Base-by-base conservation (phyloP, 2,329 filamentous ascomycete species). In the Tolypocladium ovalisporum region DNA sequence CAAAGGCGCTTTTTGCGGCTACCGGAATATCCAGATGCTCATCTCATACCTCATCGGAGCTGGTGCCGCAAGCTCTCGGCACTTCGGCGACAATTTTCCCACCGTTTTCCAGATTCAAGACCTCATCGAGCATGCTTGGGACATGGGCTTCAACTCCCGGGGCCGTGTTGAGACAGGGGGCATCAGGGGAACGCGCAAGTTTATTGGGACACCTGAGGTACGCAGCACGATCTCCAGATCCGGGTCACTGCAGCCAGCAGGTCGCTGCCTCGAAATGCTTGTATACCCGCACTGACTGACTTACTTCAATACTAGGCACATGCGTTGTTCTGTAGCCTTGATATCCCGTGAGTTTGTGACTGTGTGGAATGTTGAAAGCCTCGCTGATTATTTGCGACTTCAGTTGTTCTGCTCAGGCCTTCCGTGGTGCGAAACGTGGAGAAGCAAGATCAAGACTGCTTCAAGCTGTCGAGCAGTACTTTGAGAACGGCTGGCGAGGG, bases 21-120 rank as follows among this genome's bases (percentile, higher is more conserved):
- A 97, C 69, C 83, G 93, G 44, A 97, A 96, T 67, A 95, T 96
- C 36, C 94, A 97, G 69, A 95, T 95, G 85, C 72, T 97, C 63
- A 76, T 87, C 17, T 93, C 91, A 0, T 92, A 90, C 68, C 83
- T 97, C 24, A 82, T 86, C 58, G 81, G 79, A 10, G 74, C 82
- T 1, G 70, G 75, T 42, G 76, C 76, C 15, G 71, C 76, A 15
- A 89, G 88, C 0, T 71, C 80, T 59, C 76, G 85, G 44, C 72
- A 76, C 53, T 89, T 96, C 59, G 70, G 76, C 1, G 74, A 76
- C 5, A 76, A 73, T 1, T 75, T 92, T 7, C 93, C 94, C 0
- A 85, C 84, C 3, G 88, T 97, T 34, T 82, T 97, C 56, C 77
- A 86, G 54, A 82, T 97, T 9, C 94, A 97, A 67, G 87, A 96